Percentiles rank a stretch among this genome's conserved stretches.
phyloP scores from a whole-genome alignment of 2,329 filamentous ascomycete genomes.

The Apiospora saccharicola region DNA sequence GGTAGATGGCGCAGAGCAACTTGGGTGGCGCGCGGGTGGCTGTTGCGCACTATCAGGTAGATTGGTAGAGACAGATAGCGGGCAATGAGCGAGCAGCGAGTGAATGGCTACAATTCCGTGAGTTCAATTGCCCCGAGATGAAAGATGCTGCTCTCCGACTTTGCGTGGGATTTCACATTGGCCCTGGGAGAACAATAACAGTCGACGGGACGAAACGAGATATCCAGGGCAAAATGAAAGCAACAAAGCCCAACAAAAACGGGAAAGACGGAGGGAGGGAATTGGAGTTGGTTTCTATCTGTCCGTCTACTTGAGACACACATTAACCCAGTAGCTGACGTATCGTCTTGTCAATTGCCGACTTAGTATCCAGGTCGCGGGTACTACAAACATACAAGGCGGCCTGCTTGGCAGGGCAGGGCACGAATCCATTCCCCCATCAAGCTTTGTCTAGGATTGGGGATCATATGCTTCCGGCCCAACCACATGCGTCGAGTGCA shows the following conservation, averaged over 20 bases:
- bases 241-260: not conserved
- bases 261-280: conserved; percentile 11
- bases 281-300: conserved; percentile 3
- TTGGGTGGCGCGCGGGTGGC: not conserved
- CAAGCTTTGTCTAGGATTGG: conserved; percentile 6
- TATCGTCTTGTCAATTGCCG: not conserved
- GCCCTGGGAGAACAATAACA: not conserved
- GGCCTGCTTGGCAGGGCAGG: not conserved
- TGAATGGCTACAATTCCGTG: not conserved
- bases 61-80: not conserved
- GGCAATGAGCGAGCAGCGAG: not conserved
- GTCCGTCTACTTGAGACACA: not conserved
- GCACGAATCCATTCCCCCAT: not conserved
- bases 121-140: not conserved
- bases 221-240: not conserved
- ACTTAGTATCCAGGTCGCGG: not conserved
- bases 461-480: not conserved
- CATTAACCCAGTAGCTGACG: not conserved
- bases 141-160: not conserved
- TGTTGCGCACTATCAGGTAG: not conserved
- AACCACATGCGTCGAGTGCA: not conserved
- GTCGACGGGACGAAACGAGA: not conserved
- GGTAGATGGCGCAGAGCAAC: not conserved
- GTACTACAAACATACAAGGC: not conserved
- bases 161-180: not conserved